Evolutionary conservation across 345 rosid species (phyloP), one percentile per base, ranked within the genome.

Genomic region (Carallia brachiata): DNA sequence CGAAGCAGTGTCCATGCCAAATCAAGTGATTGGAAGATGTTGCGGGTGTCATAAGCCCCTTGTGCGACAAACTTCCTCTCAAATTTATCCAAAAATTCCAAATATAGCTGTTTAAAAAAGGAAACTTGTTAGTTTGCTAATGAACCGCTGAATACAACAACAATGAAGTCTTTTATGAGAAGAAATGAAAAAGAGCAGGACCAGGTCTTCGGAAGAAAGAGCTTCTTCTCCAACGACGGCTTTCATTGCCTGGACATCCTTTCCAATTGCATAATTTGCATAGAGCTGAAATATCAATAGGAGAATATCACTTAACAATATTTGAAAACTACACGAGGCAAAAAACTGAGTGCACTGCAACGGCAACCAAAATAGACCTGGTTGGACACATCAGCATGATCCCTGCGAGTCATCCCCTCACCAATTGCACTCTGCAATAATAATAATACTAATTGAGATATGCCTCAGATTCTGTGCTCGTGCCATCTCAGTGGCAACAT

Each of bases 161-260:
- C 2, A 70, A 58, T 16, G 16, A 63, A 60, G 50, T 23, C 64
- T 31, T 50, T 69, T 32, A 65, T 8, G 70, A n/a, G 31, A 44
- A 19, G 59, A 67, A 34, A 12, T 15, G 70, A 67, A 67, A 73
- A 44, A 67, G 77, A 56, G 40, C 63, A 67, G 64, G 65, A 93
- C 98, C 98, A 93, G 81, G 70, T 93, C 98, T 85, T 93, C 98
- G 4, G 97, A 89, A 67, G 97, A 93, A 69, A 93, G 97, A 28
- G 98, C 98, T 89, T 93, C 98, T 76, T 91, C 98, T 88, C 98
- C 98, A 18, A 94, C 98, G 79, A 94, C 98, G 63, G 97, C 97
- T 82, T 94, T 89, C 98, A 94, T 94, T 58, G 98, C 98, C 81
- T 93, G 96, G 13, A 93, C 97, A 75, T 94, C 98, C 79, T 94